Base-by-base conservation (phyloP, 1,139 yeast genomes). In the Lodderomyces margitis region DNA sequence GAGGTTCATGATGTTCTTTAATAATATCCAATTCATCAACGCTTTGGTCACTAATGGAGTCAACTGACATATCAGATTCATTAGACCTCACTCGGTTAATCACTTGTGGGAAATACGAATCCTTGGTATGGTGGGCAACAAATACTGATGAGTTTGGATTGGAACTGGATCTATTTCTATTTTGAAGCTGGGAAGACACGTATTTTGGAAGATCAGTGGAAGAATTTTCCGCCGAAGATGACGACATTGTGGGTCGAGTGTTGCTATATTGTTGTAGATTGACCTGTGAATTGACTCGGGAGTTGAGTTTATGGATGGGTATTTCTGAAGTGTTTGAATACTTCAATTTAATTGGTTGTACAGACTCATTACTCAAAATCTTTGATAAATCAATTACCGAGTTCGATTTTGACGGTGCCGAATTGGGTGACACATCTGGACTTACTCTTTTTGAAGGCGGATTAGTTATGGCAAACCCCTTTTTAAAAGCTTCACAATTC, bases 381-480 rank as follows among this genome's bases (percentile, higher is more conserved):
- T 70, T 69, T 21, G 70, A 57, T 41, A 72, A 59, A 51, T 72
- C 75, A 23, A 72, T 67, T 9, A 70, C 71, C 4, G 75, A 68
- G 46, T 72, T 72, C 34, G 62, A 58, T 43, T 74, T 54, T 7
- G 75, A 65, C 5, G 78, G 77, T 44, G 67, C 72, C 1, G 74
- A 66, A 37, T 54, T 63, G 6, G 78, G 78, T 8, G 74, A 68
- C 2, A 72, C 70, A 39, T 69, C 74, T 2, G 78, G 78, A 27
- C 73, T 62, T 1, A 66, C 58, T 4, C 74, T 75, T 36, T 55
- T 57, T 12, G 45, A 38, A 0, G 77, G 77, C 19, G 58, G 69
- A 36, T 61, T 57, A 10, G 54, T 47, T 20, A 72, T 50, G 46
- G 56, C 56, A 44, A 61, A 72, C 3, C 58, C 48, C 37, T 55